Base-by-base conservation (phyloP, 805 yeast species). In the Candida alai region DNA sequence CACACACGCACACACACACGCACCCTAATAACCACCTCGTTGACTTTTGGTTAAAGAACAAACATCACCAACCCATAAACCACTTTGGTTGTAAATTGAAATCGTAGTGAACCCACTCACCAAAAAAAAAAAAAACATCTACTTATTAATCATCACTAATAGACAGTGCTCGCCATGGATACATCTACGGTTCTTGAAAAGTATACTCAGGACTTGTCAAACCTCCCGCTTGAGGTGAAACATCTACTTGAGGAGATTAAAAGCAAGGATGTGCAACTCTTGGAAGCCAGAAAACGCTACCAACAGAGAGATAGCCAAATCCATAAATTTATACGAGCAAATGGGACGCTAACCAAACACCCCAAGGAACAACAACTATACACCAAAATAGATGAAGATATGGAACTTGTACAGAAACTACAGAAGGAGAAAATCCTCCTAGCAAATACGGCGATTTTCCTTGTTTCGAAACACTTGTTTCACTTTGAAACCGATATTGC, bases 221-320 rank as follows among this genome's bases (percentile, higher is more conserved):
- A 89, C 48, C 70, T 93, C 28, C 96, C 96, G 16, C 79, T 86
- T 4, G 98, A 90, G 58, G 72, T 90, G 28, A 80, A 80, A 35
- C 86, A 84, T 49, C 62, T 87, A 23, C 62, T 90, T 30, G 84
- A 84, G 34, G 97, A 93, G 56, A 70, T 90, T 23, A 73, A 80
- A 33, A 73, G 68, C 24, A 76, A 80, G 40, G 97, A 90, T 52
- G 48, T 68, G 24, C 76, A 74, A 47, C 63, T 81, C 19, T 74
- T 75, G 48, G 94, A 84, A 36, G 68, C 74, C 6, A 70, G 85
- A 36, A 76, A 76, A 50, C 74, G 83, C 46, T 73, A 78, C 42
- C 78, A 73, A 45, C 79, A 77, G 38, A 72, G 81, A 44, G 97
- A 90, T 51, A 67, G 74, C n/a, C 85, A 80, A 42, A 62, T 90